These are phyloP conservation scores for Ormosia semicastrata DNA, from an alignment of 306 rosid genomes.

Conservation along the genomic window DNA sequence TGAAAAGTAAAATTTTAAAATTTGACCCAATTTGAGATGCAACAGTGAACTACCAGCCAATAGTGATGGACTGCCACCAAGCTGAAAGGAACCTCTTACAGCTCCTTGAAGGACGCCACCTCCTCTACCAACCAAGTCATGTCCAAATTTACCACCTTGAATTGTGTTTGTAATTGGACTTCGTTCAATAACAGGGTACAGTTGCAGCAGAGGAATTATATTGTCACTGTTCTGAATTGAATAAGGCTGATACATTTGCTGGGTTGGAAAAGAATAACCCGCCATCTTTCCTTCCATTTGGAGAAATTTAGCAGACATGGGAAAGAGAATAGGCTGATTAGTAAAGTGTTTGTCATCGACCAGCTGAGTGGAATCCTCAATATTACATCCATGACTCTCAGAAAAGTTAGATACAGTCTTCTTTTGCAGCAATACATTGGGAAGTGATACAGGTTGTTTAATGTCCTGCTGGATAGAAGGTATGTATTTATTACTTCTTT, in stretches of 20 bases:
- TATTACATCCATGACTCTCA: background rate
- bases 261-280: background rate
- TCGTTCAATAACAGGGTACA: background rate
- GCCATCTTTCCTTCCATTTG: background rate
- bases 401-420: background rate
- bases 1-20: background rate
- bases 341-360: background rate
- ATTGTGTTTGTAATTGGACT: too few relatives aligned
- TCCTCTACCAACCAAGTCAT: background rate
- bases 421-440: background rate
- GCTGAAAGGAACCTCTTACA: slow-evolving; percentile 1
- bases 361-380: background rate
- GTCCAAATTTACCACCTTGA: background rate
- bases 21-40: background rate
- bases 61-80: background rate
- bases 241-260: background rate
- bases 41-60: background rate
- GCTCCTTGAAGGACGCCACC: too few relatives aligned
- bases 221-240: background rate
- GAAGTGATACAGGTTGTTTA: background rate
- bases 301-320: background rate
- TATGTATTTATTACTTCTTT: background rate
- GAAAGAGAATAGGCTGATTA: background rate
- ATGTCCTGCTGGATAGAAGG: background rate
- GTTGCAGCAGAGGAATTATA: background rate